Evolutionary conservation across 164 flowering plant genomes (phyloP), one percentile per base, ranked within the genome.

Genomic region (Platanus orientalis): DNA sequence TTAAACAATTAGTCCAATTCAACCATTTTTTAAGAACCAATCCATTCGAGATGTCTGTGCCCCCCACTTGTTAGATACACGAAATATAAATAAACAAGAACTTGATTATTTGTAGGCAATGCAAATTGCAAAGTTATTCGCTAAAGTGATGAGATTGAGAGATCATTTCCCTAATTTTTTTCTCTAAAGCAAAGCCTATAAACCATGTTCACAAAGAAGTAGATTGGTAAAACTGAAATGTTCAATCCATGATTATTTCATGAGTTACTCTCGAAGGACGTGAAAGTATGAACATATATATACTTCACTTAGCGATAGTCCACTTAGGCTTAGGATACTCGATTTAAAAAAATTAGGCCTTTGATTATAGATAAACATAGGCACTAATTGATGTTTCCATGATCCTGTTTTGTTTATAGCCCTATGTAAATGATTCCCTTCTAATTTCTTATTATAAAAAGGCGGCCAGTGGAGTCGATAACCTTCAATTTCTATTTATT

Each of bases 351-450:
- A 54, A 55, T 67, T 54, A 47, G 58, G 54, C 64, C 10, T 45
- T 32, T 65, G 55, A 68, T 68, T 64, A 73, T 73, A 64, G 66
- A 53, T 63, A 44, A 67, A 61, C 58, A 51, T 72, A 63, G 68
- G 68, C 71, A 53, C 61, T 72, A 72, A 72, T 72, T 67, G 71
- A 71, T 71, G 75, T 61, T 62, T 63, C 71, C 67, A 66, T 58
- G 45, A 65, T 57, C 61, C 67, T 57, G 4, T 25, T 3, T 57
- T 48, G 28, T 56, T 55, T 52, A 54, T 53, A 45, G 47, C 54
- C 51, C 56, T 23, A 13, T 53, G 62, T 45, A 60, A 64, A 60
- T 47, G 64, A 65, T 70, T 64, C 58, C 65, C 20, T 45, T 17
- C 54, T 20, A 49, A 48, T 60, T 59, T 58, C 64, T 71, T 71